phyloP scores from a whole-genome alignment of 2,329 filamentous ascomycete genomes.

The Monosporascus sp. region DNA sequence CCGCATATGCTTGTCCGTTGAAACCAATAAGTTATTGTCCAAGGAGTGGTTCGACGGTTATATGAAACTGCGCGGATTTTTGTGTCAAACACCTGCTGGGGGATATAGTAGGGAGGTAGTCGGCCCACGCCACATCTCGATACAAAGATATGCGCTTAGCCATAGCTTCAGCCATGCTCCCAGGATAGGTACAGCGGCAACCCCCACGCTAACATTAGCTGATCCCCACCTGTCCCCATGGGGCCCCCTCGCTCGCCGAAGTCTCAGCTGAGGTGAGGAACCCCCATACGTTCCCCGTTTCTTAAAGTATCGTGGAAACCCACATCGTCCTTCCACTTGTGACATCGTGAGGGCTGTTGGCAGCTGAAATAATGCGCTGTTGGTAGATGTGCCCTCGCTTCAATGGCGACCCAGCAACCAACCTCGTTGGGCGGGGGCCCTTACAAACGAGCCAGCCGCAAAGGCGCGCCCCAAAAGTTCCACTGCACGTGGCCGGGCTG shows the following conservation, averaged over 20 bases:
- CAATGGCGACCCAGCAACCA: slow-evolving; percentile 6
- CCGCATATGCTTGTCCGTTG: no score
- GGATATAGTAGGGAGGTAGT: no score
- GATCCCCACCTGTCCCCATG: background rate
- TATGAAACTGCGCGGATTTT: no score
- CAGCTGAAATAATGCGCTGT: background rate
- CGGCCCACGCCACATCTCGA: no score
- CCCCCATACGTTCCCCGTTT: background rate
- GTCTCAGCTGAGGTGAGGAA: background rate
- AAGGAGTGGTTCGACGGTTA: no score
- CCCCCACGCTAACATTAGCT: background rate
- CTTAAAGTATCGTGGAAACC: background rate
- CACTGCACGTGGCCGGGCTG: slow-evolving; percentile 66
- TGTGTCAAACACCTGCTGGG: no score
- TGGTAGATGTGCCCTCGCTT: background rate
- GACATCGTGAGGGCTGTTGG: background rate
- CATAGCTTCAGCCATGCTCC: background rate
- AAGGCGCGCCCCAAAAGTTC: slow-evolving; percentile 48
- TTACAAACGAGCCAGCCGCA: slow-evolving; percentile 49
- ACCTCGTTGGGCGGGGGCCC: slow-evolving; percentile 23
- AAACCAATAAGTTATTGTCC: no score
- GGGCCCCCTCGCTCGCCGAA: background rate
- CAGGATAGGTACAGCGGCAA: background rate
- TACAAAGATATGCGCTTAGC: no score
- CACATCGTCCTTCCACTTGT: background rate